These are phyloP conservation scores for Helenozyma baotianmanensis DNA, from an alignment of 805 yeast species.

Conservation along the genomic window DNA sequence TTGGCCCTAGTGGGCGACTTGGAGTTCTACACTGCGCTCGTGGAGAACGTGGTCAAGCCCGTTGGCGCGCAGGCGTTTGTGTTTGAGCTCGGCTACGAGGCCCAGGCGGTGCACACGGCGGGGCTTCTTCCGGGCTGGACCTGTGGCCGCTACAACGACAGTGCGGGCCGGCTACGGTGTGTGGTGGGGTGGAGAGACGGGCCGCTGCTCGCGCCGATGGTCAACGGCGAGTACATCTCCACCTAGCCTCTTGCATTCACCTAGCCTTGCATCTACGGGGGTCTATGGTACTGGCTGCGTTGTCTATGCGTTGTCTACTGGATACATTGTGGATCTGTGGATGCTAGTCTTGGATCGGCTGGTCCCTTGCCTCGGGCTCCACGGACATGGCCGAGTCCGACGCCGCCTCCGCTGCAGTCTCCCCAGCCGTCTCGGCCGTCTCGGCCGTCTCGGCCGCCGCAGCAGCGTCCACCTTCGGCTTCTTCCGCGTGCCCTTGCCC, in stretches of 20 bases:
- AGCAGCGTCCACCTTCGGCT: too few relatives aligned
- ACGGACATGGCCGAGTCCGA: too few relatives aligned
- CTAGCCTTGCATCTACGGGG: too few relatives aligned
- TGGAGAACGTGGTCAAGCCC: constrained; percentile 39
- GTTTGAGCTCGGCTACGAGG: constrained; percentile 67
- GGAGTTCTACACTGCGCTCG: constrained; percentile 63
- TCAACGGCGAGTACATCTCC: not conserved
- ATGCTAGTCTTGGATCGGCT: too few relatives aligned
- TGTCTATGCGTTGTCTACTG: too few relatives aligned
- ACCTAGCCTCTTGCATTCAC: too few relatives aligned
- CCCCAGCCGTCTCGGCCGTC: too few relatives aligned
- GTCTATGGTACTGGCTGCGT: too few relatives aligned
- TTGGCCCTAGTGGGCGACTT: constrained; percentile 75
- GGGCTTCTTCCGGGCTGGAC: constrained; percentile 40
- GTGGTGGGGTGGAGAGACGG: constrained; percentile 55
- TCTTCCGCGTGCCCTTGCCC: constrained; percentile 56
- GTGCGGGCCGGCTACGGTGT: constrained; percentile 50
- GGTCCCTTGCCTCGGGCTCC: too few relatives aligned
- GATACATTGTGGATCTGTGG: too few relatives aligned
- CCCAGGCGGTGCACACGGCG: constrained; percentile 49
- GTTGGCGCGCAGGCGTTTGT: constrained; percentile 53
- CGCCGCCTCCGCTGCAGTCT: too few relatives aligned
- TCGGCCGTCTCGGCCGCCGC: too few relatives aligned
- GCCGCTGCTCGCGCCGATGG: constrained; percentile 9
- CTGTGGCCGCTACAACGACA: constrained; percentile 46